Evolutionary conservation across 75 land plant species (phyloP).

Genomic region (Pseudotsuga menziesii): DNA sequence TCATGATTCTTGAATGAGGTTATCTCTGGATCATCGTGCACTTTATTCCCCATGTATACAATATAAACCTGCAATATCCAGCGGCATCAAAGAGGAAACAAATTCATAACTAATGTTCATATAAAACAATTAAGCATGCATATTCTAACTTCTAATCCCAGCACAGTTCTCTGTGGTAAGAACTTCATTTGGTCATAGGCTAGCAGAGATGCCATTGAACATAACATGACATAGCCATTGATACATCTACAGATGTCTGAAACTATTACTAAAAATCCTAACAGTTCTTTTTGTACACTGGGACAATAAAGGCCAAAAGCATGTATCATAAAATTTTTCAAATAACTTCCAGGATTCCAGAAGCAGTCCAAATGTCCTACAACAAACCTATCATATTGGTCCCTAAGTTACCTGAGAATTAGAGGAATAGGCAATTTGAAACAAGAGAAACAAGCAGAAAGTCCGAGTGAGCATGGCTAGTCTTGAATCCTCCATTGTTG

Average conservation of each 20-base stretch:
- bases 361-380: no score
- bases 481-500: neutral
- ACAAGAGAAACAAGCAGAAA: neutral
- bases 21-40: constrained; percentile 31
- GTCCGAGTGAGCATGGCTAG: neutral
- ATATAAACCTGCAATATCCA: constrained; percentile 48
- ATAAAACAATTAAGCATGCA: neutral
- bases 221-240: no score
- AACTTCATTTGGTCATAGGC: neutral
- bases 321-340: no score
- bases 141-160: neutral
- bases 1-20: constrained; percentile 40
- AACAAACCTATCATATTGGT: no score
- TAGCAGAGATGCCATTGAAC: neutral
- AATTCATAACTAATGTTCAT: neutral
- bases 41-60: constrained; percentile 63
- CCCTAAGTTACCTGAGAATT: neutral
- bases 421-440: neutral
- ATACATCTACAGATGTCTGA: neutral
- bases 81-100: neutral
- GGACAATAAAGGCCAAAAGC: no score
- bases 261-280: no score
- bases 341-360: no score
- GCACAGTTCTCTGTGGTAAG: neutral
- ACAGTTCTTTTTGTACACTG: no score